phyloP scores from a whole-genome alignment of 768 basidiomycete genomes.

The Lentinula guzmanii region DNA sequence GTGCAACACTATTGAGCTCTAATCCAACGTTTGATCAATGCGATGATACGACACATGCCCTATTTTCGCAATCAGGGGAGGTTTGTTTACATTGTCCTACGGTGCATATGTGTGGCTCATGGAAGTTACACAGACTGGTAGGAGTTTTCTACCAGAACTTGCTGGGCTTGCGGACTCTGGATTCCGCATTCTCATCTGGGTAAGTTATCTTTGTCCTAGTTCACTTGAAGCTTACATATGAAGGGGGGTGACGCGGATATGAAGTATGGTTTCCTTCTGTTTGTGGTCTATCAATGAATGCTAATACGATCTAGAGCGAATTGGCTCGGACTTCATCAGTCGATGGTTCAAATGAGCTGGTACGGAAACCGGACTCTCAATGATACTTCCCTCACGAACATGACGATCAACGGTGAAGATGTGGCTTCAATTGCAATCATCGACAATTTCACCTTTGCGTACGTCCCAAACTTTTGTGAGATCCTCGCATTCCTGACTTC shows the following conservation, averaged over 20 bases:
- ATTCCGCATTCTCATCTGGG: slow-evolving; percentile 31
- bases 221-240: background rate
- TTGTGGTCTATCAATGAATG: background rate
- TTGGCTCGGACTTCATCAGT: slow-evolving; percentile 31
- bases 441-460: slow-evolving; percentile 44
- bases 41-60: slow-evolving; percentile 11
- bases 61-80: slow-evolving; percentile 25
- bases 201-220: slow-evolving; percentile 10
- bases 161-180: slow-evolving; percentile 25
- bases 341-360: slow-evolving; percentile 40
- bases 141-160: slow-evolving; percentile 25
- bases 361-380: slow-evolving; percentile 34
- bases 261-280: slow-evolving; percentile 16
- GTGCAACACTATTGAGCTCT: slow-evolving; percentile 20
- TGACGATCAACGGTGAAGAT: slow-evolving; percentile 28
- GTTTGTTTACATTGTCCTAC: slow-evolving; percentile 8
- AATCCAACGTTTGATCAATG: slow-evolving; percentile 28
- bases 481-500: background rate
- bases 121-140: slow-evolving; percentile 19
- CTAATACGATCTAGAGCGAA: slow-evolving; percentile 21
- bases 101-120: background rate
- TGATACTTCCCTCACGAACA: slow-evolving; percentile 23
- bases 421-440: slow-evolving; percentile 39
- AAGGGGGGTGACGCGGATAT: slow-evolving; percentile 30
- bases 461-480: background rate